Conservation (phyloP, 2,329 filamentous ascomycete species). For the Diaporthe sp. region DNA sequence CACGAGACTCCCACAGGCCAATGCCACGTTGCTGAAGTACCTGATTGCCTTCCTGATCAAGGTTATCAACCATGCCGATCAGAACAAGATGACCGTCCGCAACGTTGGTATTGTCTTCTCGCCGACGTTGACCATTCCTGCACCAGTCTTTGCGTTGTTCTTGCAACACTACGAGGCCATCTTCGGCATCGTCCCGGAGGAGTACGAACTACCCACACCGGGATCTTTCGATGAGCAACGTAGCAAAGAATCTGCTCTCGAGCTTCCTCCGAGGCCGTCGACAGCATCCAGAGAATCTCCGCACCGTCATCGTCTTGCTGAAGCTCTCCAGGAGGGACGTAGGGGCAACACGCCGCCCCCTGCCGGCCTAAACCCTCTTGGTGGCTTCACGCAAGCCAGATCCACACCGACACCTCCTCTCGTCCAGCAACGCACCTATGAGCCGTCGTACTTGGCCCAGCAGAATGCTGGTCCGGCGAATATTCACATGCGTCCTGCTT, state of each 20-base stretch:
- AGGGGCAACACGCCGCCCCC: slow-evolving; percentile 64
- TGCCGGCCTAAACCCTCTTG: slow-evolving; percentile 40
- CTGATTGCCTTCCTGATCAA: slow-evolving; percentile 90
- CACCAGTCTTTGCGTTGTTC: slow-evolving; percentile 93
- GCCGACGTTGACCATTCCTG: slow-evolving; percentile 95
- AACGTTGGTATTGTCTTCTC: slow-evolving; percentile 99
- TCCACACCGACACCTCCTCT: slow-evolving; percentile 61
- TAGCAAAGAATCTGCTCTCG: slow-evolving; percentile 38
- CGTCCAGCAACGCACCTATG: slow-evolving; percentile 54
- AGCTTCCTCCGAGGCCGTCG: slow-evolving; percentile 57
- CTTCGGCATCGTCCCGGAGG: slow-evolving; percentile 79
- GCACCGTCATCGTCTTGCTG: slow-evolving; percentile 62
- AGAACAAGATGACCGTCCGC: slow-evolving; percentile 98
- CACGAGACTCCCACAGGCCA: slow-evolving; percentile 82
- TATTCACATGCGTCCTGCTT: slow-evolving; percentile 55
- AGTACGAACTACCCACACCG: slow-evolving; percentile 68
- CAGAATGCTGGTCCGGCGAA: slow-evolving; percentile 47
- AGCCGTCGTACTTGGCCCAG: slow-evolving; percentile 57
- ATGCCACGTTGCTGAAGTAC: slow-evolving; percentile 85
- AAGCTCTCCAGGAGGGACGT: slow-evolving; percentile 51
- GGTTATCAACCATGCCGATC: slow-evolving; percentile 88
- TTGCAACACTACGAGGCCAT: slow-evolving; percentile 90
- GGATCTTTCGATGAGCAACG: slow-evolving; percentile 49
- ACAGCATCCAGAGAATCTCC: slow-evolving; percentile 62
- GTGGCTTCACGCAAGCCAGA: slow-evolving; percentile 46